Percentiles rank a stretch among this genome's conserved stretches.
These are phyloP conservation scores for Thelephora aurantiotincta DNA, from an alignment of 768 basidiomycete species.

Conservation along the genomic window DNA sequence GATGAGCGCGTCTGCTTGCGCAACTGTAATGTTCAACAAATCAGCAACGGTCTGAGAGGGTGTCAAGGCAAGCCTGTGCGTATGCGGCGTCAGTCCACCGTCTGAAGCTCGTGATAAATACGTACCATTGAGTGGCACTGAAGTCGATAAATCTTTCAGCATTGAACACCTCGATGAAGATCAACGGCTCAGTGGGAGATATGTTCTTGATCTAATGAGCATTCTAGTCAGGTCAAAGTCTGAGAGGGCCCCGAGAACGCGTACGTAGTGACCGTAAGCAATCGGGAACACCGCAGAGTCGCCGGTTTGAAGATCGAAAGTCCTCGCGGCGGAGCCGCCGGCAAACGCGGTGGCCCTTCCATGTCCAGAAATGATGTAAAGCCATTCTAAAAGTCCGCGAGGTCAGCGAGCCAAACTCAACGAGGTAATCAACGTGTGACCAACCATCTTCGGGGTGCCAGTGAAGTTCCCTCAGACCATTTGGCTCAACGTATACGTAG, in stretches of 20 bases:
- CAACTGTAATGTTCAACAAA: conserved; percentile 10
- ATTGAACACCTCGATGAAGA: conserved; percentile 16
- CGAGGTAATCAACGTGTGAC: not conserved
- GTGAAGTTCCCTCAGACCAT: conserved; percentile 14
- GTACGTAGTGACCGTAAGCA: not conserved
- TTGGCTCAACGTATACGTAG: conserved; percentile 14
- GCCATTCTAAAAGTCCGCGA: conserved; percentile 8
- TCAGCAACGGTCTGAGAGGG: conserved; percentile 13
- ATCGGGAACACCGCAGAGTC: too few species aligned
- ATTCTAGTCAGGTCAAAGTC: conserved; percentile 12
- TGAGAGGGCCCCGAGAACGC: conserved; percentile 12
- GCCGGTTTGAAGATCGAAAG: conserved; percentile 14
- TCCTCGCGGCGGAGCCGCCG: conserved; percentile 10
- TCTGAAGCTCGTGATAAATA: not conserved
- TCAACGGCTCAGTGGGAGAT: conserved; percentile 14
- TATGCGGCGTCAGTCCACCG: not conserved
- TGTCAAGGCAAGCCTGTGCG: conserved; percentile 10
- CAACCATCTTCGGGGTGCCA: conserved; percentile 15
- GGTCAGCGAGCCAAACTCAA: not conserved
- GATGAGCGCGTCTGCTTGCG: conserved; percentile 6
- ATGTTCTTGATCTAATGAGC: conserved; percentile 15
- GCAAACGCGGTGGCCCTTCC: conserved; percentile 14
- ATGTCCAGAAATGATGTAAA: conserved; percentile 13
- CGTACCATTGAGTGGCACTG: conserved; percentile 13
- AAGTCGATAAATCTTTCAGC: conserved; percentile 13